Base-by-base conservation (phyloP, 148 eudicot species). In the Amaranthus palmeri region DNA sequence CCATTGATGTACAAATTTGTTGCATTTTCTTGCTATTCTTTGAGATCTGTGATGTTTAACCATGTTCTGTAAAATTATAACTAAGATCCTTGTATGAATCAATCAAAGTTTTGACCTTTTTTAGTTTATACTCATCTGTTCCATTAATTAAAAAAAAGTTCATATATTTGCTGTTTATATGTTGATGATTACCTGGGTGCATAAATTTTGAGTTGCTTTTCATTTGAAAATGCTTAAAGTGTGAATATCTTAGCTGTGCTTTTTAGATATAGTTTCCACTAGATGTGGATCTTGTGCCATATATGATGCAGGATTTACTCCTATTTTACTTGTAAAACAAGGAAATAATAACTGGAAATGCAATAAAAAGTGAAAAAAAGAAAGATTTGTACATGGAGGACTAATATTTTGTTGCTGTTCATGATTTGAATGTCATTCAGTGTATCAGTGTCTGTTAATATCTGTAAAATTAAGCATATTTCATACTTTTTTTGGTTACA, bases 201-300 rank as follows among this genome's bases (percentile, higher is more conserved):
- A 25, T 60, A 54, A 68, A 45, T 13, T 68, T 42, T 56, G 36
- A 12, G 48, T 47, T 3, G 14, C 13, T 68, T 6, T 36, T 25
- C 36, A 25, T 72, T 40, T 49, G 8, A 50, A 49, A 61, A 61
- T 72, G 54, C 56, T 36, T 3, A 13, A 9, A 17, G 10, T 6
- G 18, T n/a, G 36, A 25, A 25, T 71, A 58, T 43, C 11, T 48
- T 15, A 48, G 51, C 52, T 62, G 42, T 51, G 62, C 50, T 41
- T 52, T 72, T 41, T 3, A 40, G 61, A 62, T 72, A 5, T 62
- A 8, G 52, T 25, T 44, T 52, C 58, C 68, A 68, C 25, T 53
- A 6, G 56, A 43, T 15, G 43, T 62, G 75, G 75, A 72, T 72
- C 75, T 72, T 62, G 61, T 48, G 13, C 50, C 66, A 42, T 4